A percentile compares a stretch with the other conserved stretches of the same genome.
phyloP scores from a whole-genome alignment of 768 basidiomycete genomes.

The Hygrocybe coccinea region DNA sequence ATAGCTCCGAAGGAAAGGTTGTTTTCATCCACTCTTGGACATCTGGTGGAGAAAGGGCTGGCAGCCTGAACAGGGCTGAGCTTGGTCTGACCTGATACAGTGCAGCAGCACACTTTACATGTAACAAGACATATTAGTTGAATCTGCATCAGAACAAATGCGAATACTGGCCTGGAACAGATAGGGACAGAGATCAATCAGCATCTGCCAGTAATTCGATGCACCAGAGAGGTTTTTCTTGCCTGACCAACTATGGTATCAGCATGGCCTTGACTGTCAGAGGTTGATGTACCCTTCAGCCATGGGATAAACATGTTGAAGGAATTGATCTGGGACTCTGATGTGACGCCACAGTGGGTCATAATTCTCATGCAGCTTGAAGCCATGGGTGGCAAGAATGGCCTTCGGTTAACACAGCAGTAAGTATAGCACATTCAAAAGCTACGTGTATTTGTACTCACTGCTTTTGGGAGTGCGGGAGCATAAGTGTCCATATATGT shows the following conservation, averaged over 20 bases:
- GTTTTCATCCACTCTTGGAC: constrained; percentile 20
- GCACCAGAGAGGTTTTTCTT: constrained; percentile 16
- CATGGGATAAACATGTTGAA: constrained; percentile 23
- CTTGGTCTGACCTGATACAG: constrained; percentile 20
- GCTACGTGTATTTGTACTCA: constrained; percentile 5
- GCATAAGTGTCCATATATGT: constrained; percentile 21
- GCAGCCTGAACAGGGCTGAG: constrained; percentile 25
- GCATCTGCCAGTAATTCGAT: constrained; percentile 21
- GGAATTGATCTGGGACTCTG: constrained; percentile 22
- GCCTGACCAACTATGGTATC: constrained; percentile 11
- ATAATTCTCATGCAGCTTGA: constrained; percentile 19
- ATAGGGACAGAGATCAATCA: constrained; percentile 17
- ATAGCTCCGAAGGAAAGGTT: constrained; percentile 18
- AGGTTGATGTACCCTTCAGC: constrained; percentile 15
- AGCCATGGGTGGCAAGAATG: constrained; percentile 26
- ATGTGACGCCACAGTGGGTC: constrained; percentile 24
- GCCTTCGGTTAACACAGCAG: constrained; percentile 19
- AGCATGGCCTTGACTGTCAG: too few relatives aligned
- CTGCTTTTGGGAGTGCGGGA: constrained; percentile 22
- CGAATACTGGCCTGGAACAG: constrained; percentile 16
- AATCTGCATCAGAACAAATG: too few relatives aligned
- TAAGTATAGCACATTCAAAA: not conserved
- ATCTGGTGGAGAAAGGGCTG: constrained; percentile 14
- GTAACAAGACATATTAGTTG: not conserved
- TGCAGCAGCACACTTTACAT: constrained; percentile 21